Evolutionary conservation across 257 asterid genomes (phyloP).

Genomic region (Handroanthus guayacan): DNA sequence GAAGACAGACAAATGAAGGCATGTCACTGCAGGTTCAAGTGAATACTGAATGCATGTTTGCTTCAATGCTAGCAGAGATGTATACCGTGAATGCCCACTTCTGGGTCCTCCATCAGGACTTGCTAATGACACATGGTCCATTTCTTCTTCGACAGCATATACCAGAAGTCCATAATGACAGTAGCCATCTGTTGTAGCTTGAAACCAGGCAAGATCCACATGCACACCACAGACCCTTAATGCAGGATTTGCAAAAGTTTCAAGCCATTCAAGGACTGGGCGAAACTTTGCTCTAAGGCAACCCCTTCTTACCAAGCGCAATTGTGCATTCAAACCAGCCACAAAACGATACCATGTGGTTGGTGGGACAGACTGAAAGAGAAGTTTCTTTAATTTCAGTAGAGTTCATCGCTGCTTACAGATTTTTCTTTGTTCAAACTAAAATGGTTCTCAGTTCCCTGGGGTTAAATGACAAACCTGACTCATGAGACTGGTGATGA

Average conservation of each 20-base stretch:
- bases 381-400: constrained; percentile 5
- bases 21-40: background rate
- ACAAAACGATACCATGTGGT: constrained; percentile 97
- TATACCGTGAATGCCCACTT: constrained; percentile 67
- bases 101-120: constrained; percentile 55
- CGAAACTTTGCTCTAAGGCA: constrained; percentile 75
- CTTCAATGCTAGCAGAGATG: constrained; percentile 22
- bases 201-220: constrained; percentile 91
- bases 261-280: constrained; percentile 82
- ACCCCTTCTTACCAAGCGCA: constrained; percentile 90
- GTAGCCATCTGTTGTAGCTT: constrained; percentile 69
- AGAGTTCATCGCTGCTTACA: background rate
- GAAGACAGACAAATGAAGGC: constrained; percentile 1
- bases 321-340: constrained; percentile 98
- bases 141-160: constrained; percentile 65
- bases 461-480: constrained; percentile 67
- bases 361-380: constrained; percentile 85
- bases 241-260: constrained; percentile 87
- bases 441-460: constrained; percentile 20
- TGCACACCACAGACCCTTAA: constrained; percentile 65
- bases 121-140: constrained; percentile 50
- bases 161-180: constrained; percentile 85
- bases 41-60: background rate
- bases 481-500: constrained; percentile 91
- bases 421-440: constrained; percentile 19